phyloP scores from a whole-genome alignment of 129 eudicot species.

The Lonicera japonica region DNA sequence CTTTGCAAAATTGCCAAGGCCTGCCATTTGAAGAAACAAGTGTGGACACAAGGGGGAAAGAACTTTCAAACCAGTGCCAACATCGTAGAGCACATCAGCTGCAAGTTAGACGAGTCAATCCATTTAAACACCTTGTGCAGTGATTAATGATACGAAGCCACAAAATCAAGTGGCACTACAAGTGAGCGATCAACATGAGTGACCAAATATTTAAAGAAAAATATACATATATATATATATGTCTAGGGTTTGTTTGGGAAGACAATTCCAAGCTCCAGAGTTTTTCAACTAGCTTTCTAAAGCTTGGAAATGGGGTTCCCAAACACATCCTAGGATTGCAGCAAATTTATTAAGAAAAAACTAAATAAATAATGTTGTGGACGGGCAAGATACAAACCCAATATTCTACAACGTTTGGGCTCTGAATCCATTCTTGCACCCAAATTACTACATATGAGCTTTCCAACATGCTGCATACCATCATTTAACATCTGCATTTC shows the following conservation, averaged over 20 bases:
- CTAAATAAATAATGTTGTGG: not conserved
- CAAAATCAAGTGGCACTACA: not conserved
- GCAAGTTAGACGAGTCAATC: slow-evolving; percentile 12
- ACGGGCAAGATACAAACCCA: slow-evolving; percentile 64
- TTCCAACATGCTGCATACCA: slow-evolving; percentile 91
- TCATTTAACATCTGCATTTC: slow-evolving; percentile 67
- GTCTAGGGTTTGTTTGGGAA: too few relatives aligned
- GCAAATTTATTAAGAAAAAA: not conserved
- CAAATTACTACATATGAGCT: slow-evolving; percentile 87
- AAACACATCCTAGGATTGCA: too few relatives aligned
- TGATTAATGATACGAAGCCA: not conserved
- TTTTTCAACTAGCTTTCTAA: too few relatives aligned
- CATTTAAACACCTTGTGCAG: slow-evolving; percentile 2
- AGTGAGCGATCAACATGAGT: not conserved
- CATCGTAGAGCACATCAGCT: slow-evolving; percentile 93
- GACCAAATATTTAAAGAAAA: not conserved
- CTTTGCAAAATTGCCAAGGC: slow-evolving; percentile 96
- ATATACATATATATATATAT: too few relatives aligned
- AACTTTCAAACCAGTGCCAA: slow-evolving; percentile 88
- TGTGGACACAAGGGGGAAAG: slow-evolving; percentile 91
- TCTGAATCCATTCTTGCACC: slow-evolving; percentile 97
- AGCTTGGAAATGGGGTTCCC: too few relatives aligned
- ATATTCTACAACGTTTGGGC: slow-evolving; percentile 90
- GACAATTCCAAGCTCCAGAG: too few relatives aligned
- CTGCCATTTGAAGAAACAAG: slow-evolving; percentile 89